Evolutionary conservation across 140 eudicot genomes (phyloP), one percentile per base, ranked within the genome.

Genomic region (Cichorium intybus): DNA sequence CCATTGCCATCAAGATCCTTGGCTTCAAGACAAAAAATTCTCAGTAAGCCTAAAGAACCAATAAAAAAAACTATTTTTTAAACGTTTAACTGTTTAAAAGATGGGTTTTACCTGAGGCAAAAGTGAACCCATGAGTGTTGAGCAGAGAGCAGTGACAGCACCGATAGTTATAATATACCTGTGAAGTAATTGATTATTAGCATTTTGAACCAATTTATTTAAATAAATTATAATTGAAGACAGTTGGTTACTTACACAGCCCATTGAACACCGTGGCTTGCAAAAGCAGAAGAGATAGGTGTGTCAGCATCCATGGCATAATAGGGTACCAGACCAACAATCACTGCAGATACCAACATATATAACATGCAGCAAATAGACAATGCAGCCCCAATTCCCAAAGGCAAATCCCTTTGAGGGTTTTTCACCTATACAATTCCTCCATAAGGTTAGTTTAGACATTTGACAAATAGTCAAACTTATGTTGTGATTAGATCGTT

Each of bases 1-100:
- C 95, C 99, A 93, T 93, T 77, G 99, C 99, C 99, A 93, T 93
- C 59, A 93, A 76, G 65, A 93, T 88, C 37, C 99, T 84, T 54
- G 99, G 99, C 99, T 93, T 87, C 71, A 57, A 63, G 24, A 72
- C 60, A 69, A 24, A 63, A 20, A 34, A 34, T 43, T 29, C 45
- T 60, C 64, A 51, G 16, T 21, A 14, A 64, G 45, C 22, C 12
- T 33, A 26, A 28, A 69, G 10, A 39, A 28, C 9, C 24, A 31
- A 45, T 15, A 59, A 16, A 34, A 27, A 43, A 18, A 17, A 47
- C 5, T 23, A 9, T 21, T 2, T 12, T n/a, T n/a, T n/a, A n/a
- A n/a, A n/a, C n/a, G n/a, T n/a, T 29, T 35, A 35, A 24, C 34
- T 8, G 7, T 28, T 56, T n/a, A 69, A 29, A 34, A 70, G 18